These are phyloP conservation scores for Leishmania braziliensis DNA, from an alignment of 208 protist species.

Conservation along the genomic window DNA sequence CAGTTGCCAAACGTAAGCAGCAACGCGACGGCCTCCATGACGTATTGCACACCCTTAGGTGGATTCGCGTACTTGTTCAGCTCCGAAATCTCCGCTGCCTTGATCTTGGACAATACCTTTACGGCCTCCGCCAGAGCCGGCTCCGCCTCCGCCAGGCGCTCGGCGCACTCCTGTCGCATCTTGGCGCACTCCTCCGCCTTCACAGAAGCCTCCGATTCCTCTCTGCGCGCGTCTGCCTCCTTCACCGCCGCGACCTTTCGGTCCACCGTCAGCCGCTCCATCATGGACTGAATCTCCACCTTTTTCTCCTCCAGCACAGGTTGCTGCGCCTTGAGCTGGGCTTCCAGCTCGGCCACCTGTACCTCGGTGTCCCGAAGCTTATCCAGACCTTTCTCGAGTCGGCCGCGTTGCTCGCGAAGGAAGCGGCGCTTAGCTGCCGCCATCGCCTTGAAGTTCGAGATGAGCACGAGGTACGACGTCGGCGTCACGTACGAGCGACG, in stretches of 20 bases:
- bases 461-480: slow-evolving; percentile 96
- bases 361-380: slow-evolving; percentile 94
- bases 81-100: slow-evolving; percentile 96
- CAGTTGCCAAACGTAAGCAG: slow-evolving; percentile 95
- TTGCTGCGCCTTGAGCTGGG: slow-evolving; percentile 94
- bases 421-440: slow-evolving; percentile 84
- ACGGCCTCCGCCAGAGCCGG: slow-evolving; percentile 94
- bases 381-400: slow-evolving; percentile 95
- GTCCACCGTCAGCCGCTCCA: slow-evolving; percentile 93
- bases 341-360: slow-evolving; percentile 94
- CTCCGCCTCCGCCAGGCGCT: slow-evolving; percentile 95
- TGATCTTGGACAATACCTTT: slow-evolving; percentile 95
- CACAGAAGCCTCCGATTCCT: slow-evolving; percentile 93
- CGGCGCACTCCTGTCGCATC: slow-evolving; percentile 91
- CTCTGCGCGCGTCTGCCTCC: slow-evolving; percentile 77
- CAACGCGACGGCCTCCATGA: slow-evolving; percentile 98
- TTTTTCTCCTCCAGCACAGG: slow-evolving; percentile 95
- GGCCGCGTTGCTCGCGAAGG: slow-evolving; percentile 75
- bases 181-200: slow-evolving; percentile 95
- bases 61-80: slow-evolving; percentile 96
- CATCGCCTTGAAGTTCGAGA: slow-evolving; percentile 91
- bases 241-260: slow-evolving; percentile 92
- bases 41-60: slow-evolving; percentile 96
- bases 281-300: slow-evolving; percentile 92
- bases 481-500: slow-evolving; percentile 98